These are phyloP conservation scores for Solidago caesia DNA, from an alignment of 129 eudicot species.

Conservation along the genomic window DNA sequence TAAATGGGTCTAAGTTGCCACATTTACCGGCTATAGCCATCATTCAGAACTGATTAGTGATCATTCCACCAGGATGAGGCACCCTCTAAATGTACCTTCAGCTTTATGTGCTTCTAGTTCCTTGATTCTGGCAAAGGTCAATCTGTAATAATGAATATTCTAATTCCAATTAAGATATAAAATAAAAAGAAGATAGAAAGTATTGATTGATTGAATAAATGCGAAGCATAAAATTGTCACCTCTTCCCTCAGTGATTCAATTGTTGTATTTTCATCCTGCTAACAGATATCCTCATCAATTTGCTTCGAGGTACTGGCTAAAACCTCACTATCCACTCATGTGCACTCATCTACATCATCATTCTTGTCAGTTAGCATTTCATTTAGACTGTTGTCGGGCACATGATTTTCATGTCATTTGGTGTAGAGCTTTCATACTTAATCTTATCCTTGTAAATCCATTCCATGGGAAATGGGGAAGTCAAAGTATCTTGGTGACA, in stretches of 20 bases:
- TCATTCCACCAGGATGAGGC: not conserved
- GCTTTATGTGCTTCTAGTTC: constrained; percentile 55
- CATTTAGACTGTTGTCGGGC: constrained; percentile 24
- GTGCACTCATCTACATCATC: constrained; percentile 25
- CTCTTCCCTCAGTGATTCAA: constrained; percentile 63
- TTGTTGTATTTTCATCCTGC: constrained; percentile 36
- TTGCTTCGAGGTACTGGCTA: constrained; percentile 21
- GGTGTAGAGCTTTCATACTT: constrained; percentile 35
- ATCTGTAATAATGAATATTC: constrained; percentile 39
- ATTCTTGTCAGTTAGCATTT: constrained; percentile 17
- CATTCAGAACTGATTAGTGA: constrained; percentile 1
- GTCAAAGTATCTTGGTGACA: constrained; percentile 89
- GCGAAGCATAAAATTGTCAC: constrained; percentile 28
- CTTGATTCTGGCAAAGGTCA: constrained; percentile 46
- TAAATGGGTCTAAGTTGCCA: not conserved
- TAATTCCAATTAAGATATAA: not conserved
- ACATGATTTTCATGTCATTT: constrained; percentile 22
- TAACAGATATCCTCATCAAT: constrained; percentile 30
- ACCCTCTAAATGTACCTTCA: constrained; percentile 41
- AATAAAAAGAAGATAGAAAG: not conserved
- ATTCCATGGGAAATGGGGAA: constrained; percentile 87
- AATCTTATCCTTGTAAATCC: constrained; percentile 50
- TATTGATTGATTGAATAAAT: not conserved
- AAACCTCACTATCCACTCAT: constrained; percentile 30
- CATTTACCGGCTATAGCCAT: not conserved